Percentiles rank a stretch among this genome's conserved stretches.
Evolutionary conservation across 2,329 filamentous ascomycete species (phyloP).

Genomic region (Akanthomyces lecanii): DNA sequence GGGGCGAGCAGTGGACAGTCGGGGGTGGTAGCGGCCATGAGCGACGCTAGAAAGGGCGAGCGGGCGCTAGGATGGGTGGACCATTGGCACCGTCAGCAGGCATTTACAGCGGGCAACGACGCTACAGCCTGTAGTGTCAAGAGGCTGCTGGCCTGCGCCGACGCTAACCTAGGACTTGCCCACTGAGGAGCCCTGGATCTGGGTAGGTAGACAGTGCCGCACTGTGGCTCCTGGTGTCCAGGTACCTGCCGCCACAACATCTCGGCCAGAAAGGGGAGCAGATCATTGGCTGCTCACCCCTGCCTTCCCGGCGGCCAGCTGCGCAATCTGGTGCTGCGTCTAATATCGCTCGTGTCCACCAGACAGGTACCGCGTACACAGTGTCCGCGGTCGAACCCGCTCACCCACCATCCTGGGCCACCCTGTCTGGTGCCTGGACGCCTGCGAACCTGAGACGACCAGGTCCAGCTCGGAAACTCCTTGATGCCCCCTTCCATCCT

Average conservation of each 20-base stretch:
- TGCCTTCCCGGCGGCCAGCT: background rate
- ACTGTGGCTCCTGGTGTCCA: background rate
- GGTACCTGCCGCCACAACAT: conserved; percentile 9
- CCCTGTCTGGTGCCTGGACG: background rate
- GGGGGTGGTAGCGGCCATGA: background rate
- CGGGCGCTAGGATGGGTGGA: background rate
- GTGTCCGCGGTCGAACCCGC: conserved; percentile 13
- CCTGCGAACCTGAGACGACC: conserved; percentile 10
- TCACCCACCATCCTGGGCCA: background rate
- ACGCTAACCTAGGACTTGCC: background rate
- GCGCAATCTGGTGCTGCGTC: conserved; percentile 9
- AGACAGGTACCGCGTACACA: conserved; percentile 13
- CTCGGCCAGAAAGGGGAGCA: conserved; percentile 1
- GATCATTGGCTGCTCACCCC: conserved; percentile 7
- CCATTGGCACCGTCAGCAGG: background rate
- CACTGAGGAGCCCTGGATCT: background rate
- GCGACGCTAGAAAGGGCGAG: background rate
- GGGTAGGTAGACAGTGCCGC: background rate
- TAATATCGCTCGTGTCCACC: conserved; percentile 14
- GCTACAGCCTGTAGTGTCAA: background rate
- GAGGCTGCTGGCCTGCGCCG: background rate
- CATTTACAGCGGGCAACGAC: background rate
- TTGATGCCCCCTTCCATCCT: background rate
- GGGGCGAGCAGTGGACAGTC: background rate
- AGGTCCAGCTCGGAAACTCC: background rate